Base-by-base conservation (phyloP, 139 green algal species). In the Volvox africanus region DNA sequence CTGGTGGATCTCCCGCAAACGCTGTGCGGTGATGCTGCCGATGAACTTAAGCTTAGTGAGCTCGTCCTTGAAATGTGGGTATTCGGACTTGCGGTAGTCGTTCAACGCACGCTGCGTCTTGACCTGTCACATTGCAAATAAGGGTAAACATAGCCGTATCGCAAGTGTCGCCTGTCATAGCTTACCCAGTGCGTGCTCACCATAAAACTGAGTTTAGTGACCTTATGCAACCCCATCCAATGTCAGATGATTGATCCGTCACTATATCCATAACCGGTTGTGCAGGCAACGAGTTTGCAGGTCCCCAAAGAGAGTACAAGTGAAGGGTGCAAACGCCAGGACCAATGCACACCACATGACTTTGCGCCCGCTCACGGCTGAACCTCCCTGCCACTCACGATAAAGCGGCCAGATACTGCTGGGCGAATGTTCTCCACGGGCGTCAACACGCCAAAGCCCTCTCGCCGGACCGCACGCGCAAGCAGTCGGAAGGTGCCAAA, bases 1-100 rank as follows among this genome's bases (percentile, higher is more conserved):
- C 22, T 77, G 50, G 82, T 92, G 87, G 69, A 94, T 92, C 18
- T 94, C 92, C 1, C 90, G 86, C 44, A 96, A 86, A 3, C 93
- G 90, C 88, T 92, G 87, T 26, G 94, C 94, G 0, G 92, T 96
- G 92, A 96, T 94, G 62, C 55, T 87, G 69, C 94, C 94, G 22
- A 96, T 94, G 89, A 92, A 93, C 36, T 94, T 93, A n/a, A 96
- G 91, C 88, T 93, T 92, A 16, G 94, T 96, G 28, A 96, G 81
- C 87, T 94, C 91, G 80, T 95, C 94, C 77, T 88, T 92, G 93
- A 93, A 93, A 86, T 96, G 93, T 6, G 94, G 94, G 91, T 93
- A 96, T 33, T 93, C 93, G 0, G 80, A 93, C 92, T 96, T 96
- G 89, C 94, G 94, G 92, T 96, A 96, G 90, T 96, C 94, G 32